A percentile compares a stretch with the other conserved stretches of the same genome.
Evolutionary conservation across 108 stramenopile species (phyloP).

Genomic region (Heterococcus sp.): DNA sequence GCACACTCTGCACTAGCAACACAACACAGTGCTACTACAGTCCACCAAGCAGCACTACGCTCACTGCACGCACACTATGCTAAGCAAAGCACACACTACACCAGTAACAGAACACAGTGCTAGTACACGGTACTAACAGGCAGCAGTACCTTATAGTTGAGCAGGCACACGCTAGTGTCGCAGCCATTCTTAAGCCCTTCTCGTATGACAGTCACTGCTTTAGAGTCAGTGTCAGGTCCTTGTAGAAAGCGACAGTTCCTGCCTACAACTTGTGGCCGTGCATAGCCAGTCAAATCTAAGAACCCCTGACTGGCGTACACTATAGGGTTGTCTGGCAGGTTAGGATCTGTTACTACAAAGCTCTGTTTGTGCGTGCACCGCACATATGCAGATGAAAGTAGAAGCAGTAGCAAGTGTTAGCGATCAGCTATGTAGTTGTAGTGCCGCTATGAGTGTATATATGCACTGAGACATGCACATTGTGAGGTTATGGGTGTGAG

Average conservation of each 20-base stretch:
- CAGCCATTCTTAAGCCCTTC: constrained; percentile 77
- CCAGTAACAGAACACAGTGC: no score
- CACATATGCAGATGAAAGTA: background rate
- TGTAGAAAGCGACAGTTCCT: constrained; percentile 95
- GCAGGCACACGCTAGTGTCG: constrained; percentile 82
- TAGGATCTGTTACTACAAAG: constrained; percentile 93
- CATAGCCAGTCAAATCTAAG: constrained; percentile 87
- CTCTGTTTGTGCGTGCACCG: constrained; percentile 10
- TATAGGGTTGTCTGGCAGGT: constrained; percentile 86
- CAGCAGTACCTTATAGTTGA: constrained; percentile 83
- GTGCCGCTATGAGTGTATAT: no score
- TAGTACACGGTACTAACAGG: no score
- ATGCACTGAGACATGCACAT: no score
- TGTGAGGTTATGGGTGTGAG: no score
- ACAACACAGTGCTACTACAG: no score
- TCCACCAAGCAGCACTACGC: no score
- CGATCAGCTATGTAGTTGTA: no score
- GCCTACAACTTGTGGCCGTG: constrained; percentile 82
- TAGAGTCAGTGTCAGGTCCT: constrained; percentile 44
- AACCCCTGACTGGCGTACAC: constrained; percentile 64
- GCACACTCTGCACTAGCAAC: no score
- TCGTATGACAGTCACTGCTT: constrained; percentile 56
- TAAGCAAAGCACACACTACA: no score
- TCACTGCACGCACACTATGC: no score
- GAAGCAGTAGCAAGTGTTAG: background rate